These are phyloP conservation scores for Triticum urartu DNA, from an alignment of 176 grass and related monocot species.

Conservation along the genomic window DNA sequence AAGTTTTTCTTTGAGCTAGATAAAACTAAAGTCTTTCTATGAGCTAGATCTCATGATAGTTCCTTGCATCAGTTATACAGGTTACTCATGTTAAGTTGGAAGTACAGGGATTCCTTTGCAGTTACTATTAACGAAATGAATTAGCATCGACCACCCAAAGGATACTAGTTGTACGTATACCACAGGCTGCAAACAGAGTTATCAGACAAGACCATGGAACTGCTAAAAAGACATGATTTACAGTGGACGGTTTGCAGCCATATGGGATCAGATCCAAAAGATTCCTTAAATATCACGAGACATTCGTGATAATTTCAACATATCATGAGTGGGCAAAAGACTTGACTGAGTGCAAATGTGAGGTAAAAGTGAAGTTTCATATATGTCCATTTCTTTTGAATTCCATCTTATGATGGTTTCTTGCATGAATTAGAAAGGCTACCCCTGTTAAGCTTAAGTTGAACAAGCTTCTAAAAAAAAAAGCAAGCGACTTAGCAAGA, in stretches of 20 bases:
- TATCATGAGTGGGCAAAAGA: conserved; percentile 8
- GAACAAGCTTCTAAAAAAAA: neutral
- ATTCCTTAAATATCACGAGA: conserved; percentile 28
- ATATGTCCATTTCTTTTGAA: neutral
- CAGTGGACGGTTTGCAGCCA: neutral
- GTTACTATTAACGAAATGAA: neutral
- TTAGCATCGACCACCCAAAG: neutral
- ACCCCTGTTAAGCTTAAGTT: neutral
- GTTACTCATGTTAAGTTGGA: neutral
- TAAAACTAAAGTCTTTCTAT: neutral
- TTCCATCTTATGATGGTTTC: neutral
- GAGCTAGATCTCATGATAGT: neutral
- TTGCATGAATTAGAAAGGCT: neutral
- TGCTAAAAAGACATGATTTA: conserved; percentile 10
- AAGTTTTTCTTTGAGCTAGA: neutral
- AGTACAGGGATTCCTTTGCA: neutral
- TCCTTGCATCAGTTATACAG: neutral
- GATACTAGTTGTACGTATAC: neutral
- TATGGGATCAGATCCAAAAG: neutral
- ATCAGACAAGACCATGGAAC: conserved; percentile 15
- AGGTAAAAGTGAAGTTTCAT: neutral
- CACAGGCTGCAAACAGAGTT: conserved; percentile 17
- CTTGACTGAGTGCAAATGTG: neutral
- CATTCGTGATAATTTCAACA: neutral
- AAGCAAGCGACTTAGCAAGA: neutral